These are phyloP conservation scores for Penicillium aurantiogriseum DNA, from an alignment of 2,329 filamentous ascomycete species.

Conservation along the genomic window DNA sequence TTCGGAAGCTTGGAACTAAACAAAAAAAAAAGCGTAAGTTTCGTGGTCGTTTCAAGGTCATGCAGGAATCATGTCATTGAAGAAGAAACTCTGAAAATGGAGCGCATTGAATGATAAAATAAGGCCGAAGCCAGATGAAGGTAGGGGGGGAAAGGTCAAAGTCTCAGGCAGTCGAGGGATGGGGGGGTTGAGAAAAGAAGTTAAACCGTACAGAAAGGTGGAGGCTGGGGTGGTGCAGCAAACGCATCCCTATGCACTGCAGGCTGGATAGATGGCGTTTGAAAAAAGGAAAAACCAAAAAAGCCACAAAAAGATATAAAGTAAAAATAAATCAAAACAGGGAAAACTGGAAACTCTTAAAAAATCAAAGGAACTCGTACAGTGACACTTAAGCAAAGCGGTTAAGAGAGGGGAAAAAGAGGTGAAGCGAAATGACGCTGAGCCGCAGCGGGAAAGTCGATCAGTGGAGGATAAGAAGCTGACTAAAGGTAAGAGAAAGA, in stretches of 20 bases:
- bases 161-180: slow-evolving; percentile 12
- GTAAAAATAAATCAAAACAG: slow-evolving; percentile 15
- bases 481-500: slow-evolving; percentile 24
- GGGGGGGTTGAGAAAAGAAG: slow-evolving; percentile 9
- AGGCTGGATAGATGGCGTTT: slow-evolving; percentile 17
- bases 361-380: slow-evolving; percentile 8
- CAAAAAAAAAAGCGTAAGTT: slow-evolving; percentile 4
- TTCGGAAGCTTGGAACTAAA: slow-evolving; percentile 8
- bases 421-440: slow-evolving; percentile 21
- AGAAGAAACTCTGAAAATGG: slow-evolving; percentile 21
- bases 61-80: slow-evolving; percentile 10
- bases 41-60: slow-evolving; percentile 8
- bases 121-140: slow-evolving; percentile 23
- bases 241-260: slow-evolving; percentile 27
- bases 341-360: slow-evolving; percentile 9
- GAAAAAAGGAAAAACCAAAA: slow-evolving; percentile 12
- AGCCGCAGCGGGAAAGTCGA: slow-evolving; percentile 29
- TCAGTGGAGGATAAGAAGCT: slow-evolving; percentile 23
- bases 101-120: slow-evolving; percentile 16
- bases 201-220: slow-evolving; percentile 14
- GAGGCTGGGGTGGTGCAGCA: slow-evolving; percentile 28
- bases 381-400: slow-evolving; percentile 4
- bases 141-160: slow-evolving; percentile 29
- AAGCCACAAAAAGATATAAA: neutral
- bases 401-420: slow-evolving; percentile 11